Conservation (phyloP, 2,329 filamentous ascomycete species). For the Colletotrichum echinochloae region DNA sequence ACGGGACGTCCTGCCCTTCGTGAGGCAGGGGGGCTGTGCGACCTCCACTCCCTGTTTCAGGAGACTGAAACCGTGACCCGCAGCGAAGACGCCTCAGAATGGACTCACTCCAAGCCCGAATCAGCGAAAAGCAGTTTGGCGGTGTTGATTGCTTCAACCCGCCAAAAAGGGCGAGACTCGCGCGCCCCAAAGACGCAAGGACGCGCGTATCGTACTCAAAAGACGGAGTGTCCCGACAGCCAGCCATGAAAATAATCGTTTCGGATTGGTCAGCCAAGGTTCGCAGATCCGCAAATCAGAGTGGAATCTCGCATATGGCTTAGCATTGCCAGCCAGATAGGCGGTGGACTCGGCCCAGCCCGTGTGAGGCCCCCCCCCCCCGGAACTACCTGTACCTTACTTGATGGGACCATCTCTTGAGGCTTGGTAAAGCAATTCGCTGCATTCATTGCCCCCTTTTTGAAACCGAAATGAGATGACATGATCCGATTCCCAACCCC, state of each 20-base stretch:
- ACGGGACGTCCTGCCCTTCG: too few species aligned
- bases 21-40: slow-evolving; percentile 13
- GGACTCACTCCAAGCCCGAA: slow-evolving; percentile 8
- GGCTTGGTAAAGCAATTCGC: slow-evolving; percentile 6
- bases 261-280: neutral
- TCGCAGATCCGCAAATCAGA: slow-evolving; percentile 36
- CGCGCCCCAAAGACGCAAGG: neutral
- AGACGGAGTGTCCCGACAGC: neutral
- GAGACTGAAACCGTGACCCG: slow-evolving; percentile 35
- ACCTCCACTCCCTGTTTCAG: slow-evolving; percentile 38
- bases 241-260: too few species aligned
- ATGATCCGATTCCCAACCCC: slow-evolving; percentile 40
- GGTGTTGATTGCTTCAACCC: neutral
- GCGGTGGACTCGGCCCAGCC: slow-evolving; percentile 24
- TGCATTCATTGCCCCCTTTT: slow-evolving; percentile 12
- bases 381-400: slow-evolving; percentile 29
- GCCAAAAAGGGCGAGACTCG: neutral
- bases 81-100: slow-evolving; percentile 28
- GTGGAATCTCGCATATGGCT: neutral
- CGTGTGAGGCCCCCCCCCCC: slow-evolving; percentile 21
- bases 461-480: slow-evolving; percentile 39
- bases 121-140: neutral
- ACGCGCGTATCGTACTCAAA: too few species aligned
- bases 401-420: slow-evolving; percentile 10
- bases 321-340: slow-evolving; percentile 3